Conservation (phyloP, 768 basidiomycete species). For the Boletales sp. region DNA sequence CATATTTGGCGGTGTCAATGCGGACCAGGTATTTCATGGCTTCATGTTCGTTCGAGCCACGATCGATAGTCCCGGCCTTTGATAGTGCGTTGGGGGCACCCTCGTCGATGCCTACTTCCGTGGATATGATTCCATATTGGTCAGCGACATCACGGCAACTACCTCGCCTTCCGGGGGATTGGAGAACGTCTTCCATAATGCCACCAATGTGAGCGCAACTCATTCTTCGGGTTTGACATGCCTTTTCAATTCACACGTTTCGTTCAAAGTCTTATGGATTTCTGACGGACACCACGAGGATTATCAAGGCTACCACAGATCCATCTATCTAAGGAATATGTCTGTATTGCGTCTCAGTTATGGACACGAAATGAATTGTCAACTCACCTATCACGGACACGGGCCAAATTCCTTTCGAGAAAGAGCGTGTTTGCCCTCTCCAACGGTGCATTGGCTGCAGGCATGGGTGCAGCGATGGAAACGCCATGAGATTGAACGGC, state of each 20-base stretch:
- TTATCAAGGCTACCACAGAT: constrained; percentile 19
- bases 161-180: constrained; percentile 55
- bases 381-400: constrained; percentile 10
- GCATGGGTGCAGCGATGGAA: not conserved
- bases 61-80: not conserved
- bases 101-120: constrained; percentile 59
- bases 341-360: constrained; percentile 5
- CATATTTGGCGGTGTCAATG: constrained; percentile 63
- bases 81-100: constrained; percentile 62
- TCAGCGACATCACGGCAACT: constrained; percentile 60
- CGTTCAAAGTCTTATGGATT: constrained; percentile 48
- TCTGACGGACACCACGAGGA: constrained; percentile 36
- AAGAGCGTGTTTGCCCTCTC: not conserved
- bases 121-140: constrained; percentile 60
- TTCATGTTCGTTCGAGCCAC: not conserved
- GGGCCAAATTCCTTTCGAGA: not conserved
- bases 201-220: constrained; percentile 42
- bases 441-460: not conserved
- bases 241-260: not conserved
- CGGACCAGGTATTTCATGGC: constrained; percentile 49
- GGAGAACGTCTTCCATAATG: constrained; percentile 57
- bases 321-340: not conserved
- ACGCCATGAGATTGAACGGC: not conserved
- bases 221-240: not conserved
- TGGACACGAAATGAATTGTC: not conserved